Percentiles rank a stretch among this genome's conserved stretches.
phyloP scores from a whole-genome alignment of 108 stramenopile species.

The Chaetoceros muelleri region DNA sequence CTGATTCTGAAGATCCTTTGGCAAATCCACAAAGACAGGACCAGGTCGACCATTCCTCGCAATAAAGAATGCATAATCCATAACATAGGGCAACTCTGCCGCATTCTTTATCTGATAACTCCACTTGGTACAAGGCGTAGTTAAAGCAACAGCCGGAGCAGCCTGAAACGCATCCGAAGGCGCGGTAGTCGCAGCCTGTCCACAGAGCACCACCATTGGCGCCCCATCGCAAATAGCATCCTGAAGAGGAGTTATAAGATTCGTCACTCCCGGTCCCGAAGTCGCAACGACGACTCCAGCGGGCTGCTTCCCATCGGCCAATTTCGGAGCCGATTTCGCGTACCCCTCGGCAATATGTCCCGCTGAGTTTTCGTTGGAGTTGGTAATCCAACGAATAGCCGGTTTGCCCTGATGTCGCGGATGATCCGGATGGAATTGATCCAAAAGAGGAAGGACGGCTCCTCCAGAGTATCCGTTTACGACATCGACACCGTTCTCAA shows the following conservation, averaged over 20 bases:
- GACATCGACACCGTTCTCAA: slow-evolving; percentile 65
- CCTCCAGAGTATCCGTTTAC: slow-evolving; percentile 91
- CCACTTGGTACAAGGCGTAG: slow-evolving; percentile 81
- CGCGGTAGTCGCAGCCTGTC: slow-evolving; percentile 81
- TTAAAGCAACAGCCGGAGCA: slow-evolving; percentile 76
- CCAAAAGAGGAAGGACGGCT: slow-evolving; percentile 80
- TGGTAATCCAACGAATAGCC: slow-evolving; percentile 82
- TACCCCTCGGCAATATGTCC: slow-evolving; percentile 88
- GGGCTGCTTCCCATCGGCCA: slow-evolving; percentile 40
- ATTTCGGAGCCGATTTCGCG: slow-evolving; percentile 66
- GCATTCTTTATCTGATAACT: slow-evolving; percentile 83
- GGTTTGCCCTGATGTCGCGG: slow-evolving; percentile 44
- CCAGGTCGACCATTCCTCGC: slow-evolving; percentile 86
- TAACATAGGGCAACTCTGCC: slow-evolving; percentile 77
- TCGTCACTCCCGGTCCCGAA: slow-evolving; percentile 89
- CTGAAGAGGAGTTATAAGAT: slow-evolving; percentile 79
- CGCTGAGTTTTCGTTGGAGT: slow-evolving; percentile 75
- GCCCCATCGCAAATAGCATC: slow-evolving; percentile 87
- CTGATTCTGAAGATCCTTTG: slow-evolving; percentile 90
- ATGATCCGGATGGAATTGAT: slow-evolving; percentile 76
- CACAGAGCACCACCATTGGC: slow-evolving; percentile 80
- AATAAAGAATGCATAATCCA: slow-evolving; percentile 86
- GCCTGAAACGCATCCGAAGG: slow-evolving; percentile 80
- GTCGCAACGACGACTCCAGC: slow-evolving; percentile 84
- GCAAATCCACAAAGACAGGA: slow-evolving; percentile 85